phyloP scores from a whole-genome alignment of 495 filamentous ascomycete species.

The Lasiosphaeria hispida region DNA sequence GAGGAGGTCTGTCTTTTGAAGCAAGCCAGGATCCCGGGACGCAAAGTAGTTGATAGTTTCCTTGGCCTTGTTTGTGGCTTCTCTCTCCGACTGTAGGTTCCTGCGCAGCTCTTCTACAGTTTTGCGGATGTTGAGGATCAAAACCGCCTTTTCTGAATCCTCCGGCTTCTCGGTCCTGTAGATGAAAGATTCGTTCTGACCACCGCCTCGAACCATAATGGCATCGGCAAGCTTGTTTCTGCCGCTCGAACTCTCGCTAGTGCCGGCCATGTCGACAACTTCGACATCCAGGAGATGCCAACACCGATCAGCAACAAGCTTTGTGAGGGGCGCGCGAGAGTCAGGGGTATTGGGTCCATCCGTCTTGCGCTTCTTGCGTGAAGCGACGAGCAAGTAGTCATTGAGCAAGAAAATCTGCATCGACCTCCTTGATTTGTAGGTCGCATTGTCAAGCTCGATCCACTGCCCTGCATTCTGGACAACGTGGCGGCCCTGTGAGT shows the following conservation, averaged over 20 bases:
- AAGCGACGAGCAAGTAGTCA: conserved; percentile 88
- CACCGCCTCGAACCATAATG: conserved; percentile 81
- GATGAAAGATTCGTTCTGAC: conserved; percentile 82
- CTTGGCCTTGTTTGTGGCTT: conserved; percentile 69
- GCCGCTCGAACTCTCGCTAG: conserved; percentile 53
- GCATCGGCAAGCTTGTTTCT: conserved; percentile 76
- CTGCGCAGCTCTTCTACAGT: conserved; percentile 87
- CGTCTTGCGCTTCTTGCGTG: conserved; percentile 82
- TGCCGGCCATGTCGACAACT: conserved; percentile 78
- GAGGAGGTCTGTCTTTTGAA: conserved; percentile 70
- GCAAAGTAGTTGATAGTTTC: conserved; percentile 82
- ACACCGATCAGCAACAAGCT: conserved; percentile 88
- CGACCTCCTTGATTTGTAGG: conserved; percentile 82
- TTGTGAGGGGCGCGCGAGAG: conserved; percentile 61
- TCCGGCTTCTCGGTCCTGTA: conserved; percentile 78
- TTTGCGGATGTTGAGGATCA: conserved; percentile 87
- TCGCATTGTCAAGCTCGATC: conserved; percentile 96
- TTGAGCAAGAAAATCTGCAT: conserved; percentile 92
- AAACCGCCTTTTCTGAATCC: conserved; percentile 68
- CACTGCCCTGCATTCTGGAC: conserved; percentile 84
- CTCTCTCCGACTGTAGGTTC: conserved; percentile 75
- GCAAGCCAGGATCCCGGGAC: conserved; percentile 63
- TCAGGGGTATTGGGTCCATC: conserved; percentile 61
- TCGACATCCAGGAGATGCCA: conserved; percentile 94
- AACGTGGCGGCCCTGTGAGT: conserved; percentile 85